These are phyloP conservation scores for Penicillium manginii DNA, from an alignment of 495 filamentous ascomycete genomes.

Conservation along the genomic window DNA sequence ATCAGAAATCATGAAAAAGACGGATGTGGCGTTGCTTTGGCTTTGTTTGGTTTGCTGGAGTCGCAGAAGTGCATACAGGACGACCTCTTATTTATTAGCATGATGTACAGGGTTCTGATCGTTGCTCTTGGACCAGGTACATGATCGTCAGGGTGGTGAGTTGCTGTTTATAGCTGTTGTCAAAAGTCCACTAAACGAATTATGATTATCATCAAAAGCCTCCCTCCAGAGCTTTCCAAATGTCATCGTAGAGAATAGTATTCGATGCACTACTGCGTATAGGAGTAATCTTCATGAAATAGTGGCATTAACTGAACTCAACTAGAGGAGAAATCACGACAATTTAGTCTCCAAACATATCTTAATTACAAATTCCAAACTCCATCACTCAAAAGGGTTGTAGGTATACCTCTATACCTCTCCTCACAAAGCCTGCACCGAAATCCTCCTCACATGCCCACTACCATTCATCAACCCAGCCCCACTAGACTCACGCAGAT, in stretches of 20 bases:
- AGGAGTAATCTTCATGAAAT: slow-evolving; percentile 1
- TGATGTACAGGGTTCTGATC: neutral
- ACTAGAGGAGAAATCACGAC: slow-evolving; percentile 4
- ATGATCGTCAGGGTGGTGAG: neutral
- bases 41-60: neutral
- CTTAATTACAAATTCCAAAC: slow-evolving; percentile 7
- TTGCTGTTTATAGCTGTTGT: slow-evolving; percentile 3
- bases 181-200: neutral
- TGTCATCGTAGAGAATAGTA: too few species aligned
- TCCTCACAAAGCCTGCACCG: slow-evolving; percentile 30
- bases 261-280: too few species aligned
- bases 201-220: neutral
- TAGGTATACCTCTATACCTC: neutral
- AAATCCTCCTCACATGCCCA: slow-evolving; percentile 31
- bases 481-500: slow-evolving; percentile 43
- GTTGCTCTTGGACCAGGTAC: neutral
- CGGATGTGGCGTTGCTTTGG: neutral
- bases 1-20: neutral
- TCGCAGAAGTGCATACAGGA: neutral
- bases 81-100: neutral
- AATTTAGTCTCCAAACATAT: neutral
- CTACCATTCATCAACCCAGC: slow-evolving; percentile 36
- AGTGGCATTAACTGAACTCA: slow-evolving; percentile 11
- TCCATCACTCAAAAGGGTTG: neutral
- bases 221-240: neutral